A percentile compares a stretch with the other conserved stretches of the same genome.
Conservation (phyloP, 495 filamentous ascomycete genomes). For the Copromyces sp. region DNA sequence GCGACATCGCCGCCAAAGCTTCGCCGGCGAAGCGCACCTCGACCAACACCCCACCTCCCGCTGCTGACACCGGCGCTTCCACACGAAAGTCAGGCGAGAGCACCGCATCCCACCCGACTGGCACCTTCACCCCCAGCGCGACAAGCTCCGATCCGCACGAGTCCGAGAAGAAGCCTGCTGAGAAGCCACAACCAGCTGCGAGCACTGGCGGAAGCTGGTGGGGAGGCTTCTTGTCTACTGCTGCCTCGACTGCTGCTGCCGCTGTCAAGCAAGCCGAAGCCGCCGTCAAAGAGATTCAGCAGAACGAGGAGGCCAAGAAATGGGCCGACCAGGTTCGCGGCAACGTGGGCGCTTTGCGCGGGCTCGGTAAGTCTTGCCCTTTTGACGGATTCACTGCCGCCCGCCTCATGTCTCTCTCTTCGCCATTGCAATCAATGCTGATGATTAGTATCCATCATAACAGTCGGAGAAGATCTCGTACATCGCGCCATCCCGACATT, state of each 20-base stretch:
- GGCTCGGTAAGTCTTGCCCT: slow-evolving; percentile 52
- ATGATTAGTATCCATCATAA: slow-evolving; percentile 7
- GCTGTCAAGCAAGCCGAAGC: slow-evolving; percentile 93
- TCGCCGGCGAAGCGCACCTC: slow-evolving; percentile 50
- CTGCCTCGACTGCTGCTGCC: slow-evolving; percentile 40
- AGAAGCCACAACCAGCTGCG: slow-evolving; percentile 23
- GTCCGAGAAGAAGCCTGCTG: slow-evolving; percentile 38
- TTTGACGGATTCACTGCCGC: neutral
- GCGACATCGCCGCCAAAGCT: slow-evolving; percentile 43
- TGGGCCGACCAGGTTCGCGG: slow-evolving; percentile 94
- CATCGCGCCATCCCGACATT: slow-evolving; percentile 90
- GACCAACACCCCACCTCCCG: slow-evolving; percentile 40
- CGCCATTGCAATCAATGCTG: slow-evolving; percentile 8
- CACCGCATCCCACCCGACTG: slow-evolving; percentile 47
- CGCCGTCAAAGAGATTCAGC: slow-evolving; percentile 86
- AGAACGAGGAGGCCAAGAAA: slow-evolving; percentile 89
- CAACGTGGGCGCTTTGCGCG: slow-evolving; percentile 73
- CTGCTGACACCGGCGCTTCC: slow-evolving; percentile 33
- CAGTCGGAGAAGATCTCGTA: slow-evolving; percentile 74
- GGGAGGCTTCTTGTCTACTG: slow-evolving; percentile 67
- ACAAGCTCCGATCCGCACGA: slow-evolving; percentile 42
- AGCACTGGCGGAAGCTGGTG: slow-evolving; percentile 58
- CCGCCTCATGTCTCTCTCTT: neutral
- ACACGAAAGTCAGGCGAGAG: slow-evolving; percentile 68
- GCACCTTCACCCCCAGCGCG: slow-evolving; percentile 44